Conservation (phyloP, 2,329 filamentous ascomycete species). For the Apiospora koreana region DNA sequence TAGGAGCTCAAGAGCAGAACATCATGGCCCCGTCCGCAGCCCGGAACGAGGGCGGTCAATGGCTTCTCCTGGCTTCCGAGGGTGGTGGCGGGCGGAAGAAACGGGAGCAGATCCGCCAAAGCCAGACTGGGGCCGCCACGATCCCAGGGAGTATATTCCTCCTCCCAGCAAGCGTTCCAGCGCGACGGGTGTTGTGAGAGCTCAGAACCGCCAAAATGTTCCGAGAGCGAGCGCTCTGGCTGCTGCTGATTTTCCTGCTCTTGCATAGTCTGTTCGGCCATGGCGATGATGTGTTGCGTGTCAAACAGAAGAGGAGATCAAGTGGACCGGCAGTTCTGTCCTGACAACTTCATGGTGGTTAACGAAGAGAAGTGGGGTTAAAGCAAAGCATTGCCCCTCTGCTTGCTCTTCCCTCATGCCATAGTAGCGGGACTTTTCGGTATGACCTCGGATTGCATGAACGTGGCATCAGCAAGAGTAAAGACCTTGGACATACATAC, state of each 20-base stretch:
- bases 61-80: neutral
- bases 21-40: slow-evolving; percentile 82
- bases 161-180: slow-evolving; percentile 53
- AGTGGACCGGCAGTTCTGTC: neutral
- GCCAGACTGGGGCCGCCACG: slow-evolving; percentile 53
- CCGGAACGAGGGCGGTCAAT: slow-evolving; percentile 69
- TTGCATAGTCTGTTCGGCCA: neutral
- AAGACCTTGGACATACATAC: neutral
- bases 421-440: neutral
- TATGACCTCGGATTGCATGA: neutral
- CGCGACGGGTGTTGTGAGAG: slow-evolving; percentile 36
- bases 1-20: slow-evolving; percentile 72
- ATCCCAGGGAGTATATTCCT: slow-evolving; percentile 55
- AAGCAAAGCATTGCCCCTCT: neutral
- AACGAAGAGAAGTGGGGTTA: slow-evolving; percentile 4
- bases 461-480: neutral
- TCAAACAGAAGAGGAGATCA: neutral
- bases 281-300: neutral
- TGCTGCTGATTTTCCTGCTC: slow-evolving; percentile 5
- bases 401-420: neutral
- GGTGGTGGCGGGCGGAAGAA: slow-evolving; percentile 9
- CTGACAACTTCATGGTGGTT: neutral
- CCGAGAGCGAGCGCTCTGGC: slow-evolving; percentile 22
- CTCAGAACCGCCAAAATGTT: slow-evolving; percentile 35
- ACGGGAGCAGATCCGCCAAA: slow-evolving; percentile 49